Evolutionary conservation across 352 stramenopile species (phyloP).

Genomic region (Aphanomyces stellatus): DNA sequence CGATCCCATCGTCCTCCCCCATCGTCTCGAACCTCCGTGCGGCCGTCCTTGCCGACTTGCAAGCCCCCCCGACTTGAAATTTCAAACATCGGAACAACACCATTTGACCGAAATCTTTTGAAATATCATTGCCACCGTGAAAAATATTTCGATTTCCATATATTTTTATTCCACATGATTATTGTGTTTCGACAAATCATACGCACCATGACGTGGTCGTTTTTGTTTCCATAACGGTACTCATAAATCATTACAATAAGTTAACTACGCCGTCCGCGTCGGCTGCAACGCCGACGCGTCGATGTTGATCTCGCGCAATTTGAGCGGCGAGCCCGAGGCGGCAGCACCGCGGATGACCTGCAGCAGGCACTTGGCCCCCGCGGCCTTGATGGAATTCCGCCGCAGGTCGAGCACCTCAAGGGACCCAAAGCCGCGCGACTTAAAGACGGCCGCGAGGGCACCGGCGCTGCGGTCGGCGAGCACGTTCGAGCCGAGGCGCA

Average conservation of each 20-base stretch:
- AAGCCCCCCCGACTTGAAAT: too few species aligned
- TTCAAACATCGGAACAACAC: too few species aligned
- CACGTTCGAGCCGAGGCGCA: conserved; percentile 9
- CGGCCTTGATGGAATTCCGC: conserved; percentile 3
- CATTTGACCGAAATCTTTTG: too few species aligned
- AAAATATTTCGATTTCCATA: too few species aligned
- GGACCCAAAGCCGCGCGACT: conserved; percentile 11
- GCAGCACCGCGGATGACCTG: conserved; percentile 4
- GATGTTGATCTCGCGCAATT: conserved; percentile 20
- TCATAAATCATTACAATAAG: background rate
- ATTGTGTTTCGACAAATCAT: too few species aligned
- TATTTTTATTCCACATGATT: too few species aligned
- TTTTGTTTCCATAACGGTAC: too few species aligned
- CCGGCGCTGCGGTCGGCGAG: conserved; percentile 8
- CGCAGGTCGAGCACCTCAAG: conserved; percentile 15
- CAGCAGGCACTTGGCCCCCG: conserved; percentile 17
- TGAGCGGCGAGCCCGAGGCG: background rate
- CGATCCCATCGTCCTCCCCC: background rate
- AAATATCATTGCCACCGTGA: too few species aligned
- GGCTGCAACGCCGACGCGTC: conserved; percentile 11
- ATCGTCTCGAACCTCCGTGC: background rate
- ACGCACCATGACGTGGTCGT: too few species aligned
- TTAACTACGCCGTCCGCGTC: background rate
- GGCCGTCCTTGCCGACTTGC: too few species aligned
- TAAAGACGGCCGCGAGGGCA: conserved; percentile 17